Evolutionary conservation across 1,284 basidiomycete genomes (phyloP).

Genomic region (Cronartium quercuum): DNA sequence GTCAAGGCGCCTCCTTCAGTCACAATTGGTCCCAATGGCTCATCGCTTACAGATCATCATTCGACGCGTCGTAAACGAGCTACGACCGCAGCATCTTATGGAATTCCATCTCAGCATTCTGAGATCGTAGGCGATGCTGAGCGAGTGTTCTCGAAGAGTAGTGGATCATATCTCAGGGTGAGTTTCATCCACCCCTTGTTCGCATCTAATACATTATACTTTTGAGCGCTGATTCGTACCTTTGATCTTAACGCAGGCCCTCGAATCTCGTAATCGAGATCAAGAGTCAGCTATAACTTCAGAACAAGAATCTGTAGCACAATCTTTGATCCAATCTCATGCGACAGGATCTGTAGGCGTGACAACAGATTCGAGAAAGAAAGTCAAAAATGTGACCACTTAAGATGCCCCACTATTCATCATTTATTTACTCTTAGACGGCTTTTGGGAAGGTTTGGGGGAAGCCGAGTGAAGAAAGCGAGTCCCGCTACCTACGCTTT

Average conservation of each 20-base stretch:
- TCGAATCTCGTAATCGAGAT: slow-evolving; percentile 27
- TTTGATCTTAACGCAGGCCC: slow-evolving; percentile 12
- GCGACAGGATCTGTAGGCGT: background rate
- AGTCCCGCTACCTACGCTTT: too few relatives aligned
- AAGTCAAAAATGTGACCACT: background rate
- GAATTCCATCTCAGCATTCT: background rate
- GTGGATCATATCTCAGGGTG: slow-evolving; percentile 36
- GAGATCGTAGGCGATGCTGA: slow-evolving; percentile 39
- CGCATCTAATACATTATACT: background rate
- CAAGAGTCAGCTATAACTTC: slow-evolving; percentile 38
- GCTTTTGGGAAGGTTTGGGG: too few relatives aligned
- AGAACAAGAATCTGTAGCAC: slow-evolving; percentile 37
- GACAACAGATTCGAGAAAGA: background rate
- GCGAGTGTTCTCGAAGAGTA: slow-evolving; percentile 36
- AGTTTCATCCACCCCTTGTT: background rate
- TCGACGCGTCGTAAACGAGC: slow-evolving; percentile 26
- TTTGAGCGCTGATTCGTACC: background rate
- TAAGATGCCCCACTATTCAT: too few relatives aligned
- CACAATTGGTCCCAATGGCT: slow-evolving; percentile 1
- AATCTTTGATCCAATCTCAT: slow-evolving; percentile 10
- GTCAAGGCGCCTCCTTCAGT: slow-evolving; percentile 38
- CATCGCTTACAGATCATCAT: slow-evolving; percentile 30
- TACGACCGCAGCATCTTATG: background rate
- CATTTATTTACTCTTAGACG: too few relatives aligned
- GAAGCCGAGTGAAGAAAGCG: too few relatives aligned